Evolutionary conservation across 1,139 yeast genomes (phyloP).

Genomic region (Oligophagozyma castellii): DNA sequence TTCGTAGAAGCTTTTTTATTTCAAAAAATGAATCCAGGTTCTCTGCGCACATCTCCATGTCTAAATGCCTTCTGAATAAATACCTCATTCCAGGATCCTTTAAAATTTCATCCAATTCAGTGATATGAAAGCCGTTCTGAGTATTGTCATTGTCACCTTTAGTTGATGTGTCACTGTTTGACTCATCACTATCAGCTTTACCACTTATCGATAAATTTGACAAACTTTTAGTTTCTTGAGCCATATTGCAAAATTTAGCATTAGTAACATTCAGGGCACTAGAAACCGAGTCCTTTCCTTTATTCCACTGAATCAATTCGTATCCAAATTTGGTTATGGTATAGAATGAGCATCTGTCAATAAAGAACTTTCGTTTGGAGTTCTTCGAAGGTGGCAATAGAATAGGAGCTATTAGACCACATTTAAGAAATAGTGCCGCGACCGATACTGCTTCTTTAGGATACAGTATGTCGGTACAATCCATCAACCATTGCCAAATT

Average conservation of each 20-base stretch:
- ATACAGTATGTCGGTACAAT: constrained; percentile 63
- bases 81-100: constrained; percentile 69
- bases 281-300: no score
- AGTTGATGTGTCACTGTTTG: constrained; percentile 1
- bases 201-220: constrained; percentile 3
- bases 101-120: constrained; percentile 34
- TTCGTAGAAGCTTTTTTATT: constrained; percentile 32
- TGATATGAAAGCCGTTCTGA: constrained; percentile 1
- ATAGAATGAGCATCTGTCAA: constrained; percentile 28
- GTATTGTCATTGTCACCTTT: neutral
- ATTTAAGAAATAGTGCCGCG: constrained; percentile 40
- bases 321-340: constrained; percentile 29
- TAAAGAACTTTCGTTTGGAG: constrained; percentile 19
- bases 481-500: constrained; percentile 75
- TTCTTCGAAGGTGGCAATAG: constrained; percentile 22
- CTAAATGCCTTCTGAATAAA: constrained; percentile 52
- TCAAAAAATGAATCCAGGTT: constrained; percentile 60
- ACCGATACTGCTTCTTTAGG: constrained; percentile 48
- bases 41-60: constrained; percentile 55
- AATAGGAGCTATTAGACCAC: constrained; percentile 37
- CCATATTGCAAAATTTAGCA: constrained; percentile 1
- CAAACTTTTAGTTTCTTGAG: constrained; percentile 3
- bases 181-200: constrained; percentile 5
- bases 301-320: constrained; percentile 28
- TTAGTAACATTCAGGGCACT: neutral